Evolutionary conservation across 352 stramenopile genomes (phyloP), one percentile per base, ranked within the genome.

Genomic region (Saprolegnia diclina): DNA sequence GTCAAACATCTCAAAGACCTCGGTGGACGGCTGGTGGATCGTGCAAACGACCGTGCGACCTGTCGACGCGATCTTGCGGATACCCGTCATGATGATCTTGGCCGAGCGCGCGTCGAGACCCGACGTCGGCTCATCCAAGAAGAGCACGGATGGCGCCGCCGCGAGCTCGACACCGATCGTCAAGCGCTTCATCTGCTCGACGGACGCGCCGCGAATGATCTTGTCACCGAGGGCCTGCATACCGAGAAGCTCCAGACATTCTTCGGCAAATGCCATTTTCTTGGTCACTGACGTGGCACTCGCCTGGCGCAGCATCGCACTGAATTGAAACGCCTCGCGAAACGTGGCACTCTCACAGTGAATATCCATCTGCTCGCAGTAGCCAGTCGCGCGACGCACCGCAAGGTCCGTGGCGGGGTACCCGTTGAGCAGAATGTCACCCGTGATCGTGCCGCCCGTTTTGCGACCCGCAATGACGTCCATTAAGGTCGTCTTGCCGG

Each of bases 381-480:
- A 88, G 0, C 79, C 80, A 0, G 79, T 88, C 55, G 74, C 77
- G 16, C 80, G 69, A 0, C 77, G 73, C 13, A 87, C 76, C 18
- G 78, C 76, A 19, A 87, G 74, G 21, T 80, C 76, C 4, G 76
- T 83, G 0, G 79, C 78, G 0, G 76, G 71, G 50, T 77, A 73
- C 0, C 80, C 80, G 24, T 88, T 90, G 13, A 77, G 74, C 24
- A 89, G 32, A 22, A 96, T 83, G 9, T 91, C 74, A 16, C 89
- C 90, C 18, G 68, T 74, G 45, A 93, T 85, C 35, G 74, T 81
- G 10, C 93, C 94, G 37, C 81, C 83, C 13, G 80, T 94, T 73
- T 98, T 98, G 56, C 94, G 80, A 4, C 94, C 77, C 0, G 94
- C 90, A 52, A 98, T 94, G 0, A 98, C 91, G 75, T 98, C 92